Evolutionary conservation across 1,284 basidiomycete species (phyloP), one percentile per base, ranked within the genome.

Genomic region (Acaromyces ingoldii): DNA sequence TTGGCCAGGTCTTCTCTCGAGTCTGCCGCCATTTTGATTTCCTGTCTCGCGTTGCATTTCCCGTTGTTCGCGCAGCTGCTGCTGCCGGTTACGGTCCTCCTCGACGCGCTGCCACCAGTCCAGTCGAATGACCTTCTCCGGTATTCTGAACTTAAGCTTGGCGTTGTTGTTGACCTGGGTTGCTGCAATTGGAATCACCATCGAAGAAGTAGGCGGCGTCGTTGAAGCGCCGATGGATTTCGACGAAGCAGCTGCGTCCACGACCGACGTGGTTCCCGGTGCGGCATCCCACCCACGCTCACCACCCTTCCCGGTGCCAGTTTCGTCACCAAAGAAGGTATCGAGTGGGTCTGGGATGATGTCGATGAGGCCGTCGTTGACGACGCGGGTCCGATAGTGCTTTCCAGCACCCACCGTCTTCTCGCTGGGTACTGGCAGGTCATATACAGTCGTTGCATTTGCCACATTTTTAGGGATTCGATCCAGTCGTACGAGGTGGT

Each of bases 341-440:
- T 76, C 69, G 26, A 67, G 47, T 22, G 70, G 64, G 47, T 75
- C 87, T 28, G 88, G 85, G 30, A 89, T 82, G 60, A 97, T 81
- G 60, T 91, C 86, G 63, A 98, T 86, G 70, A 91, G 89, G 50
- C 92, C 92, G 69, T 95, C 95, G 76, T 97, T 96, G 65, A 79
- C 82, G 62, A 86, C 83, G 9, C 82, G 82, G 6, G 82, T 81
- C 53, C 83, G 83, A 22, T 81, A 65, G 34, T 57, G 51, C 46
- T 82, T 57, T 91, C 82, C 60, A 86, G 87, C 69, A 88, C 83
- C 6, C 83, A 64, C 61, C 4, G 58, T 65, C 7, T 48, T 40
- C 11, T 45, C 41, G 3, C 52, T 57, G 7, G 63, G 58, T n/a
- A 65, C 41, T 3, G 63, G 62, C 24, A 63, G 47, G 28, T 58